Base-by-base conservation (phyloP, 768 basidiomycete species). In the Pleurotus salmoneostramineus region DNA sequence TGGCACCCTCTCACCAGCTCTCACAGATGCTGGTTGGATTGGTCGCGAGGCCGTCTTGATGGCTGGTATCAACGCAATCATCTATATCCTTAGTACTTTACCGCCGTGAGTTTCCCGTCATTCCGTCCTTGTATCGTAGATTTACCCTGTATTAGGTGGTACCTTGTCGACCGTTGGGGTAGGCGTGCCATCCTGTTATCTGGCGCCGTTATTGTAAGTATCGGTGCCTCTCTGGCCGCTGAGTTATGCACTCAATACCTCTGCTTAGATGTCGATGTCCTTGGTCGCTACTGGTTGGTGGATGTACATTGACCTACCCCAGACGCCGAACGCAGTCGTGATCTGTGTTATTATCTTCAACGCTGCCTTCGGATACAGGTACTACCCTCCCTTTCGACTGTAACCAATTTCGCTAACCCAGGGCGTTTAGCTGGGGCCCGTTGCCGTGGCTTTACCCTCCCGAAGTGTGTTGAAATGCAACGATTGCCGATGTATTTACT, bases 11-110 rank as follows among this genome's bases (percentile, higher is more conserved):
- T 21, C 21, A 32, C 45, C 1, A 27, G 36, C 52, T 67, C 57
- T 34, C 43, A 34, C 68, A 95, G 93, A 88, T 79, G 95, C 95
- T 55, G 95, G 95, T 57, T 98, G 95, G 94, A 80, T 95, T 55
- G 95, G 95, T 11, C 82, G 95, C 42, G 85, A 95, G 65, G 95
- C 95, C 10, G 83, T 98, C 60, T 77, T 98, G 27, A 98, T 98
- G 95, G 93, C 95, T 10, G 95, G 95, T 1, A 90, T 97, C 66
- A 98, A 97, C 65, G 84, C 89, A 5, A 76, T 91, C 56, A 87
- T 93, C 60, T 93, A 93, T 62, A 66, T 92, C 21, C 72, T 89
- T 10, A 88, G 87, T 66, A 91, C 93, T 3, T 71, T 95, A 42
- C 92, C 92, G 4, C 88, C 94, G 89, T 93, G 61, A 59, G 89